A percentile compares a stretch with the other conserved stretches of the same genome.
Evolutionary conservation across 2,329 filamentous ascomycete species (phyloP).

Genomic region (Talaromyces amestolkiae): DNA sequence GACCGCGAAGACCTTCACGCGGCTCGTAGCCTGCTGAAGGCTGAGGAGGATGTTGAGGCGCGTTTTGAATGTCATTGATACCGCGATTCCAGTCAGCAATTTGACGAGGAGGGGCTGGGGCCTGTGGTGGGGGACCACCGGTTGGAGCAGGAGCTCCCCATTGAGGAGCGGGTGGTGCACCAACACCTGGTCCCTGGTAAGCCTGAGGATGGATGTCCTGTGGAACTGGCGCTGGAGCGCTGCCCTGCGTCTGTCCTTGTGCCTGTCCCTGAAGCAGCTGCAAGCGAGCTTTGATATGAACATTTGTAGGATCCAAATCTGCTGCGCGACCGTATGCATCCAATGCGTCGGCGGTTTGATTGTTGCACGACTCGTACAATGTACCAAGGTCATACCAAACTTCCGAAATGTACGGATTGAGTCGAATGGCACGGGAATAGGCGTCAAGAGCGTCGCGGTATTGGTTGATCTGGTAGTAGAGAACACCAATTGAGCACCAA

Average conservation of each 20-base stretch:
- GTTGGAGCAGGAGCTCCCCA: conserved; percentile 73
- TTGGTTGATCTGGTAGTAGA: conserved; percentile 99
- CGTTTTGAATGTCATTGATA: conserved; percentile 72
- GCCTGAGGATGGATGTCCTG: conserved; percentile 95
- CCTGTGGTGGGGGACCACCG: conserved; percentile 50
- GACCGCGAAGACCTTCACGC: conserved; percentile 71
- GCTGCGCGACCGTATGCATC: conserved; percentile 94
- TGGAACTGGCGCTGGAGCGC: conserved; percentile 69
- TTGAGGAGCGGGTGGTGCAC: conserved; percentile 79
- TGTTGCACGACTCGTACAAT: conserved; percentile 97
- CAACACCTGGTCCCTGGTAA: conserved; percentile 79
- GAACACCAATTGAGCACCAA: conserved; percentile 98
- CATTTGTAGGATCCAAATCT: conserved; percentile 87
- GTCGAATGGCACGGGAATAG: conserved; percentile 90
- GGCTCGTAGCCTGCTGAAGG: conserved; percentile 78
- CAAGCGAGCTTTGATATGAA: conserved; percentile 92
- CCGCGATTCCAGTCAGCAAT: conserved; percentile 62
- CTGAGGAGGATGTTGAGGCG: conserved; percentile 51
- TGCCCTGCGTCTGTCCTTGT: conserved; percentile 67
- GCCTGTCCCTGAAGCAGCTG: conserved; percentile 78
- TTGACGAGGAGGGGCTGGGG: conserved; percentile 64
- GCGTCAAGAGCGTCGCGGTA: conserved; percentile 97
- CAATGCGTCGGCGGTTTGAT: conserved; percentile 92
- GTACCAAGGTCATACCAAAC: conserved; percentile 99
- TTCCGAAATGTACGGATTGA: conserved; percentile 98